These are phyloP conservation scores for Fennellomyces sp. DNA, from an alignment of 371 early-diverging fungal genomes.

Conservation along the genomic window DNA sequence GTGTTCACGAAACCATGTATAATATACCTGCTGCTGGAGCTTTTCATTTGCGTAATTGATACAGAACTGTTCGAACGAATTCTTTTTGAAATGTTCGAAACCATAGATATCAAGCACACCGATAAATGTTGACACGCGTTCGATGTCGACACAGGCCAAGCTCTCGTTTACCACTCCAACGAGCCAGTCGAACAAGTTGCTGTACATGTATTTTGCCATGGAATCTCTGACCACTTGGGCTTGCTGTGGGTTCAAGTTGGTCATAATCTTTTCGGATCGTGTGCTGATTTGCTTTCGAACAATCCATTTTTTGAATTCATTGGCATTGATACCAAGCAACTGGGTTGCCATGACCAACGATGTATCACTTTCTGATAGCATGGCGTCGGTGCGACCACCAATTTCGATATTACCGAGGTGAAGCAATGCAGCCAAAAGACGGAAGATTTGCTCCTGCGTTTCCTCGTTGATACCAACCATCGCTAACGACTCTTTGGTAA, in stretches of 20 bases:
- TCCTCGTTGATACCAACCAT: constrained; percentile 82
- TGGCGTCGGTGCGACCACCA: constrained; percentile 67
- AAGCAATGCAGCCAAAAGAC: constrained; percentile 85
- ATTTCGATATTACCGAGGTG: constrained; percentile 94
- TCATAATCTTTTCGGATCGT: constrained; percentile 86
- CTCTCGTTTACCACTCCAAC: constrained; percentile 83
- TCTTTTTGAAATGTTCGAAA: constrained; percentile 96
- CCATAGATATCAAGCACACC: constrained; percentile 98
- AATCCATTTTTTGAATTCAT: constrained; percentile 89
- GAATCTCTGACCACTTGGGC: constrained; percentile 88
- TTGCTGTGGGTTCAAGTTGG: constrained; percentile 73
- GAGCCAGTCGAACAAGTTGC: constrained; percentile 92
- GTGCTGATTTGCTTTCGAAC: constrained; percentile 88
- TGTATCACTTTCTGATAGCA: constrained; percentile 76
- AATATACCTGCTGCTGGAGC: constrained; percentile 88
- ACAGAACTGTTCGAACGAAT: constrained; percentile 99
- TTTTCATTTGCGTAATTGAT: constrained; percentile 99
- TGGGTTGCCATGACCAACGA: constrained; percentile 66
- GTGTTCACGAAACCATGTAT: neutral
- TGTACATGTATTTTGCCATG: constrained; percentile 93
- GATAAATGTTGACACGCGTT: constrained; percentile 70
- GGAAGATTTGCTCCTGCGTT: constrained; percentile 86
- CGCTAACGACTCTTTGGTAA: constrained; percentile 81
- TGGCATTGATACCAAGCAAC: constrained; percentile 75
- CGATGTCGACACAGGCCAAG: constrained; percentile 58